Evolutionary conservation across 768 basidiomycete genomes (phyloP).

Genomic region (Termitomyces sp.): DNA sequence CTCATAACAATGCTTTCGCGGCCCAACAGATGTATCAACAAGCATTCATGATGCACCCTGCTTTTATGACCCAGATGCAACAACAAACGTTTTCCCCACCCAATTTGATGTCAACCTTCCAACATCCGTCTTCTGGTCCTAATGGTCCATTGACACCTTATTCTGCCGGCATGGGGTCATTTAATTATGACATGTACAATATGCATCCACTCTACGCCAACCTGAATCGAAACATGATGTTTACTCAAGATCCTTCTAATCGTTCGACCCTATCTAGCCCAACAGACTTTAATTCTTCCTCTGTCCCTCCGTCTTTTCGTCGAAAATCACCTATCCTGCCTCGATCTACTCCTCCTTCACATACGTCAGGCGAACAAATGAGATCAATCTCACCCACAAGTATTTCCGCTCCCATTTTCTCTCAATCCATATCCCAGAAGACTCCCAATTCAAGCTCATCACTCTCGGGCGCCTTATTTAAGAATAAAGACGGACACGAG

Average conservation of each 20-base stretch:
- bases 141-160: not conserved
- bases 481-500: conserved; percentile 31
- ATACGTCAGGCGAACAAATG: conserved; percentile 3
- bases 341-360: conserved; percentile 6
- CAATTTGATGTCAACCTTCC: not conserved
- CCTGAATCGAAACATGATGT: conserved; percentile 2
- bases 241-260: not conserved
- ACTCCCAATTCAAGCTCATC: conserved; percentile 3
- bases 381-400: conserved; percentile 7
- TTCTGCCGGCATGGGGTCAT: not conserved
- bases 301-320: conserved; percentile 12
- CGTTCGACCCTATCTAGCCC: not conserved
- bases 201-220: not conserved
- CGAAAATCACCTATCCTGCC: conserved; percentile 9
- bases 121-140: not conserved
- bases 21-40: conserved; percentile 5
- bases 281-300: conserved; percentile 3
- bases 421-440: not conserved
- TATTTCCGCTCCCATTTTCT: not conserved
- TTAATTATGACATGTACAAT: not conserved
- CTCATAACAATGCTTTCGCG: not conserved
- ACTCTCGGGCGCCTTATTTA: conserved; percentile 34
- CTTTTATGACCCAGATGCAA: conserved; percentile 3
- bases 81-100: not conserved
- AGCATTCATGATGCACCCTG: conserved; percentile 2